These are phyloP conservation scores for Globisporangium paddicum DNA, from an alignment of 352 stramenopile genomes.

Conservation along the genomic window DNA sequence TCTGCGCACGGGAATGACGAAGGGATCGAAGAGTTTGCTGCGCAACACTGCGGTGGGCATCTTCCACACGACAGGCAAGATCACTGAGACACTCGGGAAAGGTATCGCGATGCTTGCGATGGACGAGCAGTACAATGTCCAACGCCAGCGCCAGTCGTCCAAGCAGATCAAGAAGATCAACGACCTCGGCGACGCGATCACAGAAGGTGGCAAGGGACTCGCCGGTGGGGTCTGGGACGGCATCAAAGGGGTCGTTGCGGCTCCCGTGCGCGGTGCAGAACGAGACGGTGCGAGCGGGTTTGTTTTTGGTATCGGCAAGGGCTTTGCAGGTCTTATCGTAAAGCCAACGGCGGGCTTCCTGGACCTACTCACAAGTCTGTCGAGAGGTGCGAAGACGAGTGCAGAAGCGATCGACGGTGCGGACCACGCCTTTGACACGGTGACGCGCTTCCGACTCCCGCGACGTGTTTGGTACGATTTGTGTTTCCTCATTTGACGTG, in stretches of 20 bases:
- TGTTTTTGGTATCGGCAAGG: conserved; percentile 81
- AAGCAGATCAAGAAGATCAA: conserved; percentile 75
- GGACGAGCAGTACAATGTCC: conserved; percentile 85
- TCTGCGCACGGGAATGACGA: conserved; percentile 83
- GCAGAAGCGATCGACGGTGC: conserved; percentile 70
- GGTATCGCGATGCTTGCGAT: conserved; percentile 81
- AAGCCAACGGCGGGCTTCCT: conserved; percentile 82
- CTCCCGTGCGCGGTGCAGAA: conserved; percentile 72
- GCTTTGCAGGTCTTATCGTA: conserved; percentile 75
- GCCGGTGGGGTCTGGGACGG: conserved; percentile 79
- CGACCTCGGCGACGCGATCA: conserved; percentile 72
- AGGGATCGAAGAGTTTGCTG: conserved; percentile 83
- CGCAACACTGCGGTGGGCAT: conserved; percentile 85
- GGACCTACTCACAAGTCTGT: conserved; percentile 79
- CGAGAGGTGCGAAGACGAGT: conserved; percentile 75
- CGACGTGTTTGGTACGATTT: conserved; percentile 68
- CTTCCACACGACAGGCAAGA: conserved; percentile 89
- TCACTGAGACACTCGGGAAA: conserved; percentile 86
- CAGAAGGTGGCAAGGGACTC: conserved; percentile 77
- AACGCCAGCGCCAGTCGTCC: conserved; percentile 70
- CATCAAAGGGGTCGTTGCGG: conserved; percentile 74
- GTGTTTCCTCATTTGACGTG: not conserved
- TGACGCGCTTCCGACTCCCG: conserved; percentile 65
- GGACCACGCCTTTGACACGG: conserved; percentile 36
- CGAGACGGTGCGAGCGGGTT: conserved; percentile 74